Evolutionary conservation across 1,284 basidiomycete genomes (phyloP), one percentile per base, ranked within the genome.

Genomic region (Hemileccinum hortonii): DNA sequence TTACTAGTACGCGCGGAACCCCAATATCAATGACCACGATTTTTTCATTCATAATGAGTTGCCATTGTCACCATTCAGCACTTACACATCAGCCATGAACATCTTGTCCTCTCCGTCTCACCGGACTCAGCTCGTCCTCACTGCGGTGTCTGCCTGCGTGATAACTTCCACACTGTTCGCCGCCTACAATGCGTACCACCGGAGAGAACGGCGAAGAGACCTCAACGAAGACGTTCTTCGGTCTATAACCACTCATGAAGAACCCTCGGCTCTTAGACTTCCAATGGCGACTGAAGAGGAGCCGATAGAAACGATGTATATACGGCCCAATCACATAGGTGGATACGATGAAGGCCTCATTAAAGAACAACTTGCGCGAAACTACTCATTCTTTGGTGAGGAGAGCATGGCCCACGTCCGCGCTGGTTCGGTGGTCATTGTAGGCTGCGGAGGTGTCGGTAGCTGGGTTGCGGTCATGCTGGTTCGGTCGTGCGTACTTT

Each of bases 391-490:
- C 73, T 88, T 99, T 44, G 94, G 94, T 1, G 92, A 96, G 32
- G 89, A 94, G 35, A 83, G 85, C 22, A 97, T 98, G 93, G 67
- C 73, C 12, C 85, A 83, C 61, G 80, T 99, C 40, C 79, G 97
- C 52, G 69, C 79, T 21, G 82, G 84, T 8, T 86, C 80, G 18
- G 94, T 98, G 4, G 92, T 94, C 19, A 78, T 99, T 21, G 83
- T 99, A 9, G 97, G 97, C 4, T 93, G 94, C 58, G 97, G 97
- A 52, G 97, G 97, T 6, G 97, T 99, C 1, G 95, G 96, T 0
- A 94, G 90, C 61, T 96, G 94, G 88, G 90, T 87, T 24, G 94
- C 96, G 7, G 83, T 96, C 30, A 98, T 98, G 94, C 83, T 98
- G 41, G 87, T 86, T 29, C 76, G 94, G 67, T 91, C 89, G 86